Conservation (phyloP, 2,329 filamentous ascomycete genomes). For the Exophiala viscosa region DNA sequence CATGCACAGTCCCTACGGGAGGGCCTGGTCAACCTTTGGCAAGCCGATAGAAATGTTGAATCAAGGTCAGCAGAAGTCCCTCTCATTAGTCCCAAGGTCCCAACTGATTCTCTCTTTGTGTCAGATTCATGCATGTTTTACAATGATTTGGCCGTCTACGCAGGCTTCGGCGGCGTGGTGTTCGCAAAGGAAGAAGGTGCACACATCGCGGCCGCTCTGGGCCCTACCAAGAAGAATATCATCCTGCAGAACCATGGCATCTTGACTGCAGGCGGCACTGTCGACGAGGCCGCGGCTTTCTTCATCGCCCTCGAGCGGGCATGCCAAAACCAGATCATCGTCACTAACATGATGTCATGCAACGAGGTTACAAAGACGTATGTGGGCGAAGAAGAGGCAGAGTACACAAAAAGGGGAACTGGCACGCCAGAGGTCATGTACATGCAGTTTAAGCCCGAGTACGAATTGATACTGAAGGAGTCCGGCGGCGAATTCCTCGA, state of each 20-base stretch:
- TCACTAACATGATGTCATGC: constrained; percentile 65
- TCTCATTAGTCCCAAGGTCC: no score
- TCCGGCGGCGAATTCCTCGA: constrained; percentile 52
- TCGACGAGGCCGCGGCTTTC: constrained; percentile 58
- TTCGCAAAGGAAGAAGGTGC: constrained; percentile 52
- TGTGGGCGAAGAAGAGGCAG: constrained; percentile 64
- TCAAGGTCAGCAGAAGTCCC: no score
- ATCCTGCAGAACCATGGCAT: constrained; percentile 55
- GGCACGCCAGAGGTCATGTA: constrained; percentile 59
- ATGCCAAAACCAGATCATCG: constrained; percentile 44
- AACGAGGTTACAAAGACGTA: constrained; percentile 60
- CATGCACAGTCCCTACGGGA: constrained; percentile 53
- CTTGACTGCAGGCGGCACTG: constrained; percentile 38
- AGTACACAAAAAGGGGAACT: constrained; percentile 63
- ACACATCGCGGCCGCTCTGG: constrained; percentile 49
- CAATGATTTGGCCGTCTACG: constrained; percentile 51
- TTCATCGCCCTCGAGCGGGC: constrained; percentile 46
- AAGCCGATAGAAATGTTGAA: constrained; percentile 44
- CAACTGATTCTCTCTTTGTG: no score
- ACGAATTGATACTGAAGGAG: constrained; percentile 65
- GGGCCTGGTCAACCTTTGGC: constrained; percentile 42
- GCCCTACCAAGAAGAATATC: constrained; percentile 52
- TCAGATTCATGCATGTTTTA: constrained; percentile 46
- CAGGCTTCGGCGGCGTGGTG: constrained; percentile 53
- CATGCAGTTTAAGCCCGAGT: constrained; percentile 67